These are phyloP conservation scores for Dimocarpus longan DNA, from an alignment of 345 rosid species.

Conservation along the genomic window DNA sequence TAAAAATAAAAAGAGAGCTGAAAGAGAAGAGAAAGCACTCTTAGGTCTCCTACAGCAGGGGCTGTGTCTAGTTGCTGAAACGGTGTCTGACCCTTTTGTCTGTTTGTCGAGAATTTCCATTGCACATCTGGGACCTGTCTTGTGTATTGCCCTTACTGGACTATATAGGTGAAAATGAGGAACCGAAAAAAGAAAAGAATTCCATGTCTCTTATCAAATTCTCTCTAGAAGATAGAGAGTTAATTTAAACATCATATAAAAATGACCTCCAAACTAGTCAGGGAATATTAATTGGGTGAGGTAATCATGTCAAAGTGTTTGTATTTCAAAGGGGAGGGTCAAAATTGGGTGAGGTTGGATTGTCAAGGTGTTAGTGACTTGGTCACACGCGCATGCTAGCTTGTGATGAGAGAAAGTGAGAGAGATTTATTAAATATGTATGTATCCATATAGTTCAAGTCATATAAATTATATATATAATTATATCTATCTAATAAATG, in stretches of 20 bases:
- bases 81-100: constrained; percentile 46
- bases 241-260: neutral
- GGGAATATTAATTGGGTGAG: constrained; percentile 22
- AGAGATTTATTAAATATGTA: neutral
- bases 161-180: neutral
- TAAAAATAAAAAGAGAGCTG: no score
- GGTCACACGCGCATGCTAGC: neutral
- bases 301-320: constrained; percentile 24
- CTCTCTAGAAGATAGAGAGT: neutral
- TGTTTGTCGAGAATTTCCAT: constrained; percentile 49
- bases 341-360: constrained; percentile 21
- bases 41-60: constrained; percentile 36
- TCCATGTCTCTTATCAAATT: neutral
- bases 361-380: constrained; percentile 16
- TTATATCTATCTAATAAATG: neutral
- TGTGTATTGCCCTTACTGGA: neutral
- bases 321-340: constrained; percentile 7
- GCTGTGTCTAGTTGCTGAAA: constrained; percentile 34
- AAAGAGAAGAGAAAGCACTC: constrained; percentile 21
- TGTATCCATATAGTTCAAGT: no score
- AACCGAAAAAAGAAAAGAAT: neutral
- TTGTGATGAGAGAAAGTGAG: neutral
- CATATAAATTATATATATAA: neutral
- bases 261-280: constrained; percentile 21
- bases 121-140: constrained; percentile 30